A percentile compares a stretch with the other conserved stretches of the same genome.
phyloP scores from a whole-genome alignment of 2,329 filamentous ascomycete species.

The Colletotrichum orchidophilum region DNA sequence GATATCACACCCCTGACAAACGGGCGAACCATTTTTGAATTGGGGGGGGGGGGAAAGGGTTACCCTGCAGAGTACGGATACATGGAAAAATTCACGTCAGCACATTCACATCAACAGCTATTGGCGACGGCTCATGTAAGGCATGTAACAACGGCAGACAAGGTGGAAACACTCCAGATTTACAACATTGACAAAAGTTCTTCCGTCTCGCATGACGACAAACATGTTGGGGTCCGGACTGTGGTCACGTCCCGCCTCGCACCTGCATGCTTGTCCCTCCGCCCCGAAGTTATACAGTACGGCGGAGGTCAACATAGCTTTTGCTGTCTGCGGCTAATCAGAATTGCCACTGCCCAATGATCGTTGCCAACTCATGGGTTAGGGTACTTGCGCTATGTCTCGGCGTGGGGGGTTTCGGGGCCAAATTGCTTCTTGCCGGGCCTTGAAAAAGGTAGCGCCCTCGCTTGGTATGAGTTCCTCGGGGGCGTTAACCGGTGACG shows the following conservation, averaged over 20 bases:
- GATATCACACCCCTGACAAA: not conserved
- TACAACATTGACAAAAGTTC: not conserved
- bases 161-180: not conserved
- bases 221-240: not conserved
- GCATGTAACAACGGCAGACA: not conserved
- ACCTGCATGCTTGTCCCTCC: not conserved
- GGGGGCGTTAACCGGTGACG: not conserved
- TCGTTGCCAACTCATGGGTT: not conserved
- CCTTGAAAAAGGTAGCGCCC: not conserved
- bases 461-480: not conserved
- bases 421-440: not conserved
- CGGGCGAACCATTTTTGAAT: not conserved
- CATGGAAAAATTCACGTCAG: not conserved
- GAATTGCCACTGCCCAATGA: not conserved
- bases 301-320: not conserved
- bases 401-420: slow-evolving; percentile 1
- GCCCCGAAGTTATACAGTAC: not conserved
- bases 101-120: not conserved
- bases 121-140: no score
- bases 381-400: slow-evolving; percentile 3
- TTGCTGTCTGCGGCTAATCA: not conserved
- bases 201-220: not conserved
- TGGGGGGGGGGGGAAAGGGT: not conserved
- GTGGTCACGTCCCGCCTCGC: not conserved
- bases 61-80: not conserved